These are phyloP conservation scores for Cytospora piceae DNA, from an alignment of 2,329 filamentous ascomycete species.

Conservation along the genomic window DNA sequence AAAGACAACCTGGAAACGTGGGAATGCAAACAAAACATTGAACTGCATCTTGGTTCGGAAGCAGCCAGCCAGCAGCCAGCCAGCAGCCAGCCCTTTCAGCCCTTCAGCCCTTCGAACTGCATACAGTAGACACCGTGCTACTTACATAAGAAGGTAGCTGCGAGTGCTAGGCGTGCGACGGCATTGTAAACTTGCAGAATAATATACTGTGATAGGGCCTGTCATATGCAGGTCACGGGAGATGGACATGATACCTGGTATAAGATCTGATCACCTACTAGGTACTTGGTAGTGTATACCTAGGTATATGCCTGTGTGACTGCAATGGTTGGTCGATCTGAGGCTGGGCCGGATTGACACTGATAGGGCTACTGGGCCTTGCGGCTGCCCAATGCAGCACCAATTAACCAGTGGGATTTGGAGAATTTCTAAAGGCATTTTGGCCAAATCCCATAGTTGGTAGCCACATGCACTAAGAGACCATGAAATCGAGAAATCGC, in stretches of 20 bases:
- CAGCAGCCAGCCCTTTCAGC: too few relatives aligned
- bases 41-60: background rate
- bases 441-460: background rate
- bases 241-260: too few relatives aligned
- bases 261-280: too few relatives aligned
- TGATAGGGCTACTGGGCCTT: background rate
- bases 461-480: background rate
- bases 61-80: background rate
- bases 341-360: background rate
- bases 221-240: background rate
- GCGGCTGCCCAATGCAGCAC: background rate
- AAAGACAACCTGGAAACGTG: too few relatives aligned
- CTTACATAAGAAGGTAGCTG: too few relatives aligned
- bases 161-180: too few relatives aligned
- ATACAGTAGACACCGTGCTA: background rate
- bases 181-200: background rate
- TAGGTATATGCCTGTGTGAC: too few relatives aligned
- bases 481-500: background rate
- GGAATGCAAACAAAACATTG: background rate
- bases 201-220: background rate
- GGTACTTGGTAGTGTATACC: too few relatives aligned
- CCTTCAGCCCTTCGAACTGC: background rate
- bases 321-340: background rate
- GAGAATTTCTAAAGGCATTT: background rate
- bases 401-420: background rate